Evolutionary conservation across 2,329 filamentous ascomycete genomes (phyloP).

Genomic region (Aspergillus sergii): DNA sequence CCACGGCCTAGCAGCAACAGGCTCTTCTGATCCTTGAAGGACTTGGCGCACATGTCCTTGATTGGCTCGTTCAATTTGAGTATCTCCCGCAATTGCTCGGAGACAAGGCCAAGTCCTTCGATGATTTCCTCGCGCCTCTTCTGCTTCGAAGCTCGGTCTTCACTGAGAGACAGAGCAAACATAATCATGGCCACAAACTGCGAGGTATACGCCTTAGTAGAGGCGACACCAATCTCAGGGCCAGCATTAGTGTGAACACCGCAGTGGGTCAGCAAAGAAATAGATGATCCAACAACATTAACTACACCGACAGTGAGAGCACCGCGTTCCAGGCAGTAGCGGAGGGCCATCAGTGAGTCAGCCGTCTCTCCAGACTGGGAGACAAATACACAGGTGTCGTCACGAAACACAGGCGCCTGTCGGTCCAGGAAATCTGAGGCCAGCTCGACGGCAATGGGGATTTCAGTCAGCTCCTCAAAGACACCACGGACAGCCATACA

Average conservation of each 20-base stretch:
- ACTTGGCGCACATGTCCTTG: conserved; percentile 85
- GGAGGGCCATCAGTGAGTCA: conserved; percentile 93
- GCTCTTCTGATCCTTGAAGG: conserved; percentile 95
- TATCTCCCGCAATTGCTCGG: conserved; percentile 87
- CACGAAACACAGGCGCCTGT: conserved; percentile 96
- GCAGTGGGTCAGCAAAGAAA: conserved; percentile 97
- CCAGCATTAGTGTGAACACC: conserved; percentile 99
- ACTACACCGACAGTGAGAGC: conserved; percentile 97
- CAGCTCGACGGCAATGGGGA: conserved; percentile 94
- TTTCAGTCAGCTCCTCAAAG: conserved; percentile 97
- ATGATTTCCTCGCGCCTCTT: conserved; percentile 94
- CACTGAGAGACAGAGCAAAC: conserved; percentile 94
- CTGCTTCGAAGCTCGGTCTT: conserved; percentile 94
- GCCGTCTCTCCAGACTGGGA: conserved; percentile 99
- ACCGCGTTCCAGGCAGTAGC: conserved; percentile 97
- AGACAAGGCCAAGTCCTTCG: conserved; percentile 84
- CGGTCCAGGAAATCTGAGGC: conserved; percentile 98
- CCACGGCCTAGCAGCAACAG: conserved; percentile 90
- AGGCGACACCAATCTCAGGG: conserved; percentile 97
- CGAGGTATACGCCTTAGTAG: conserved; percentile 98
- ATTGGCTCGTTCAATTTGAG: conserved; percentile 89
- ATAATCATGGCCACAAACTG: conserved; percentile 99
- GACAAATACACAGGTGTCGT: conserved; percentile 98
- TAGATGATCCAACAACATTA: conserved; percentile 97
- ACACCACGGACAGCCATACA: conserved; percentile 99